These are phyloP conservation scores for Domatiomyces catenatus DNA, from an alignment of 2,329 filamentous ascomycete genomes.

Conservation along the genomic window DNA sequence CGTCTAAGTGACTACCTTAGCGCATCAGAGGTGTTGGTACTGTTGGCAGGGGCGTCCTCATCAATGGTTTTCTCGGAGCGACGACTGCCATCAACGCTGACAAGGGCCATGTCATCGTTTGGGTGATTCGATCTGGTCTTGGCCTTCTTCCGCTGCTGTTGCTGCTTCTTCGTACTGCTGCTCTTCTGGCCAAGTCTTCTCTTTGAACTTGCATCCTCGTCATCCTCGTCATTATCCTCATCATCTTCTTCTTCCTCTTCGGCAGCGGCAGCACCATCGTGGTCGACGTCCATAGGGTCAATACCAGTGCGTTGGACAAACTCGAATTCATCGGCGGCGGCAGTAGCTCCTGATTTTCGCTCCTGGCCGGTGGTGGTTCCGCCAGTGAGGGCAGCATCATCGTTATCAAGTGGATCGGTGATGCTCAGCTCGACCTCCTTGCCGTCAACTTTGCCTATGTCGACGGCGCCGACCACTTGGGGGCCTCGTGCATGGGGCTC, in stretches of 20 bases:
- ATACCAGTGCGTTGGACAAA: slow-evolving; percentile 9
- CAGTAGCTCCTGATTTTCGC: not conserved
- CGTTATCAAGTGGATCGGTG: slow-evolving; percentile 9
- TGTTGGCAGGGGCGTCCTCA: not conserved
- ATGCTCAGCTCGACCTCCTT: slow-evolving; percentile 30
- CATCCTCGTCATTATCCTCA: not conserved
- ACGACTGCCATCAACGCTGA: slow-evolving; percentile 16
- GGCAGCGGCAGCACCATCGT: slow-evolving; percentile 1
- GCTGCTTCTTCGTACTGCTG: not conserved
- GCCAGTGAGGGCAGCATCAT: not conserved
- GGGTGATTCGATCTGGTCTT: slow-evolving; percentile 10
- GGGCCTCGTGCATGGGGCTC: slow-evolving; percentile 69
- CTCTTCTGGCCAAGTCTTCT: not conserved
- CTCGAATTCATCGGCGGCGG: slow-evolving; percentile 11
- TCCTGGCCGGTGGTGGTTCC: not conserved
- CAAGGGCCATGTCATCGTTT: slow-evolving; percentile 27
- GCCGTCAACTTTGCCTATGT: slow-evolving; percentile 62
- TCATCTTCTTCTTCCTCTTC: not conserved
- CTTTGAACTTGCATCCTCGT: not conserved
- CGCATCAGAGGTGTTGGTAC: not conserved
- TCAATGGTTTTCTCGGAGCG: not conserved
- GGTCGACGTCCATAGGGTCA: slow-evolving; percentile 10
- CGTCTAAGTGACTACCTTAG: not conserved
- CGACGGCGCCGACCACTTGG: slow-evolving; percentile 67
- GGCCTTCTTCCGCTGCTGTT: slow-evolving; percentile 6